Evolutionary conservation across 2,329 filamentous ascomycete genomes (phyloP), one percentile per base, ranked within the genome.

Genomic region (Alternaria consortialis): DNA sequence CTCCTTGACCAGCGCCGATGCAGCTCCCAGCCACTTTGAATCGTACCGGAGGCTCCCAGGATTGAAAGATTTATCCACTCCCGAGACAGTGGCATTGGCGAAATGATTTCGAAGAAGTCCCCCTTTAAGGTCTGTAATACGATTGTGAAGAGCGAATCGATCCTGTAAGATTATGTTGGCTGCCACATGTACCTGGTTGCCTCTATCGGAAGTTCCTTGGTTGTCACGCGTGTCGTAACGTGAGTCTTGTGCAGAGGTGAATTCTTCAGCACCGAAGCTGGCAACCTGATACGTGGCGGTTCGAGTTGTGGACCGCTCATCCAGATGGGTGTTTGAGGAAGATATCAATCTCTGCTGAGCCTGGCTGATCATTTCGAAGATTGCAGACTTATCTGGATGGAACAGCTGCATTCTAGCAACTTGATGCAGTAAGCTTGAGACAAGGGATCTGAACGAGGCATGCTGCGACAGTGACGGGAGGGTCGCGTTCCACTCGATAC

Each of bases 401-500:
- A 76, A 72, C 0, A 73, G 20, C 2, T 44, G 50, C 47, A 52
- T 63, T n/a, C 51, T 63, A 7, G 37, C 34, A 3, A 69, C 66
- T 13, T 77, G 69, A 0, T 67, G 7, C 6, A 80, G 60, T 3
- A 81, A 70, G 1, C 51, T 39, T 6, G 62, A 13, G 0, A 75
- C 77, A 0, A 36, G 27, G 0, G 23, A 25, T 2, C 65, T 60
- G 39, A 81, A 75, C 5, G 60, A 46, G n/a, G 50, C 23, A 52
- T 72, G 60, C 43, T 76, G 73, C 3, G 82, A 79, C 0, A 77
- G 64, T 6, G 68, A 66, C 1, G 80, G 75, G 0, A 86, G 64
- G 0, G 72, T 7, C 0, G 60, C 2, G 50, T 83, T 66, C 84
- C 84, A 86, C 0, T 13, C 15, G 0, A 83, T 74, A 3, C 55